Percentiles rank a stretch among this genome's conserved stretches.
phyloP scores from a whole-genome alignment of 148 eudicot genomes.

The Arbutus unedo region DNA sequence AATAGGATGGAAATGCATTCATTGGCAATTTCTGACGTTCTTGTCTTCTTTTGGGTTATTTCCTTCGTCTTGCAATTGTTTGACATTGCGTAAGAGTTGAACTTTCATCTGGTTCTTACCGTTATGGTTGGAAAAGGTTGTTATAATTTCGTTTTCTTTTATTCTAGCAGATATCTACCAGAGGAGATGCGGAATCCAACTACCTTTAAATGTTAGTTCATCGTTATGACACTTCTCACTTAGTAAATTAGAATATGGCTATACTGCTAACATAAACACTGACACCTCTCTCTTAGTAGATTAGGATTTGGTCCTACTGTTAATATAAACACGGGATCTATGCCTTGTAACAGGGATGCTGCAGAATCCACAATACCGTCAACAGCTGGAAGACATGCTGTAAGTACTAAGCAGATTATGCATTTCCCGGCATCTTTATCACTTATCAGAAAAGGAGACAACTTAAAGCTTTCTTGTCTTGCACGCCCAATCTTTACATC shows the following conservation, averaged over 20 bases:
- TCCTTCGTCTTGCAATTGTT: slow-evolving; percentile 2
- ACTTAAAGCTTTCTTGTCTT: neutral
- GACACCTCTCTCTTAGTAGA: neutral
- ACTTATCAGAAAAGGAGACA: neutral
- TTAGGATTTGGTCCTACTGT: neutral
- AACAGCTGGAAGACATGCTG: slow-evolving; percentile 94
- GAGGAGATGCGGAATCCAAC: slow-evolving; percentile 98
- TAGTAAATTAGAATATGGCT: neutral
- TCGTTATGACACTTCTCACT: slow-evolving; percentile 8
- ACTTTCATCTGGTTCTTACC: slow-evolving; percentile 4
- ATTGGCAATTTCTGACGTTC: neutral
- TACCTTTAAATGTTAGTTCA: slow-evolving; percentile 84
- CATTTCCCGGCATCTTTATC: neutral
- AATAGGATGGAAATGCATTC: neutral
- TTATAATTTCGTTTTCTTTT: slow-evolving; percentile 5
- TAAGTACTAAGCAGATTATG: slow-evolving; percentile 33
- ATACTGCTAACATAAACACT: neutral
- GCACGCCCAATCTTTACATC: too few relatives aligned
- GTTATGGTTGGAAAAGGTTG: neutral
- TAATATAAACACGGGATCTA: neutral
- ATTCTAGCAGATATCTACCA: slow-evolving; percentile 71
- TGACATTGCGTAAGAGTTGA: neutral
- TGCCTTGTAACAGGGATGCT: slow-evolving; percentile 73
- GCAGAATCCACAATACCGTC: slow-evolving; percentile 87
- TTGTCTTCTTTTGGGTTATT: neutral